Evolutionary conservation across 2,329 filamentous ascomycete genomes (phyloP), one percentile per base, ranked within the genome.

Genomic region (Polytolypa hystricis): DNA sequence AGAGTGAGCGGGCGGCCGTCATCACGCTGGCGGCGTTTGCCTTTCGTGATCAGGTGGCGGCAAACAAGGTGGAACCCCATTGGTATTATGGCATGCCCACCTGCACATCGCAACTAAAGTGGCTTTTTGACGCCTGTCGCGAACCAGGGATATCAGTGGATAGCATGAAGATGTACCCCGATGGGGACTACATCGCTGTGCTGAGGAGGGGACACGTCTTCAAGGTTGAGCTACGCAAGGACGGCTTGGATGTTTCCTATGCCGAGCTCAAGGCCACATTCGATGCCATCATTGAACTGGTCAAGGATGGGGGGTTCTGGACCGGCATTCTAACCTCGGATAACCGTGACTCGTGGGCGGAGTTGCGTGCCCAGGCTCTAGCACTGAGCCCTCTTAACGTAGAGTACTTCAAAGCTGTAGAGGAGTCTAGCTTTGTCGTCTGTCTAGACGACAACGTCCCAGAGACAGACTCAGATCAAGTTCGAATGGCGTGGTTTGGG

Each of bases 101-200:
- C 10, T 23, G 35, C 17, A 30, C 15, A 12, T 25, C 14, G 14
- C 15, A 18, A 8, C 20, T 15, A 12, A 11, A 21, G 9, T 37
- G 35, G 35, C 15, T 37, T 17, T 37, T 37, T 19, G 31, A 37
- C 17, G 25, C 26, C 6, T 11, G 11, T n/a, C 35, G 35, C 17
- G 23, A 37, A 11, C 35, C 35, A 12, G 16, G 18, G n/a, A 12
- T 37, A 21, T 10, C 18, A 17, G 25, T 7, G 35, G 35, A 37
- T 29, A 29, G 20, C 26, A 37, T 30, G 25, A 23, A 14, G 26
- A 37, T 30, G 17, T 30, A 29, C 15, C 15, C 35, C n/a, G 21
- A 25, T 25, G 27, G 17, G 10, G 27, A 37, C 15, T 30, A 30
- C 25, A 16, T 14, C 17, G 35, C 26, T 17, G 35, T 26, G 25